Evolutionary conservation across 208 protist genomes (phyloP).

Genomic region (Leishmania arabica): DNA sequence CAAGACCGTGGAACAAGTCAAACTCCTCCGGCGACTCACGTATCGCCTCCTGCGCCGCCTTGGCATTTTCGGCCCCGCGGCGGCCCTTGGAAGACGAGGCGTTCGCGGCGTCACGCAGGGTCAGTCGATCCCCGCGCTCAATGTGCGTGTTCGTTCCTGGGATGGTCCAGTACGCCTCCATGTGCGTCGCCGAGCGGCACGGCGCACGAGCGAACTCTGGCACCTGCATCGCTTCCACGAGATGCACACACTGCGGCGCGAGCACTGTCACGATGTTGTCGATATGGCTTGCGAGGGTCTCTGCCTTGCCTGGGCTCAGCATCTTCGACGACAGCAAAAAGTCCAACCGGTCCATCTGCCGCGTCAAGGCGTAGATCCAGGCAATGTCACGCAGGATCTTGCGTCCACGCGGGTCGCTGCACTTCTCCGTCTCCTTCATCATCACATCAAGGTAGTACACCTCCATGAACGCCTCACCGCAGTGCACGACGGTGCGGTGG

Average conservation of each 20-base stretch:
- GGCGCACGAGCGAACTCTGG: conserved; percentile 56
- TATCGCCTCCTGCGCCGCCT: conserved; percentile 82
- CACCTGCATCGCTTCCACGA: conserved; percentile 84
- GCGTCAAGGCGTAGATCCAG: conserved; percentile 83
- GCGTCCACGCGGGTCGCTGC: conserved; percentile 73
- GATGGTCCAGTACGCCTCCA: conserved; percentile 92
- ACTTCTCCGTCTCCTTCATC: conserved; percentile 81
- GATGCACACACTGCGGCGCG: conserved; percentile 84
- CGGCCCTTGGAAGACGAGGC: conserved; percentile 14
- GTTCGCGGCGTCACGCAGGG: conserved; percentile 27
- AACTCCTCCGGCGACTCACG: conserved; percentile 74
- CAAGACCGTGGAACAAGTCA: conserved; percentile 87
- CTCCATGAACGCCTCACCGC: conserved; percentile 91
- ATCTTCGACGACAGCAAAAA: conserved; percentile 77
- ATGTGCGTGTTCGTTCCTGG: conserved; percentile 83
- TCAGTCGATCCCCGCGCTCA: conserved; percentile 70
- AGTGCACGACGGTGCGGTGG: conserved; percentile 85
- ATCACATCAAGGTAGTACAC: conserved; percentile 76
- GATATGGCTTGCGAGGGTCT: conserved; percentile 65
- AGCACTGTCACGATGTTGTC: conserved; percentile 90
- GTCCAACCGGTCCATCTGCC: conserved; percentile 80
- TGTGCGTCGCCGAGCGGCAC: conserved; percentile 42
- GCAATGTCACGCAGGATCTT: conserved; percentile 88
- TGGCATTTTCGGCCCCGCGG: conserved; percentile 34
- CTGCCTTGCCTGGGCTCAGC: conserved; percentile 67